Evolutionary conservation across 257 asterid genomes (phyloP), one percentile per base, ranked within the genome.

Genomic region (Solanum ossicruentum): DNA sequence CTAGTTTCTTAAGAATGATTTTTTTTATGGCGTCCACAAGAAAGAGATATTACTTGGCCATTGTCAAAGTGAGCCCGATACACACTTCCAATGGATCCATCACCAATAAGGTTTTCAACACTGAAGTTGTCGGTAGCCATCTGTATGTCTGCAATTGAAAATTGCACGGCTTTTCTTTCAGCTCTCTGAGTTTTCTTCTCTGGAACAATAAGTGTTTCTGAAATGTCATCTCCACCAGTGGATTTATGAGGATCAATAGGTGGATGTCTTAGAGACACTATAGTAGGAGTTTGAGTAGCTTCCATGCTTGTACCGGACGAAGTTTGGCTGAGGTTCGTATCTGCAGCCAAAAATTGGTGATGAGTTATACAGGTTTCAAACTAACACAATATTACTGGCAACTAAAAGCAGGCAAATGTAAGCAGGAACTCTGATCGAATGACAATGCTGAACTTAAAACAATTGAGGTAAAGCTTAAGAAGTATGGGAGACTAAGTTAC

Each of bases 31-130:
- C 17, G 32, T 17, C 36, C 5, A 26, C 45, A 41, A 80, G 75
- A 49, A 52, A 77, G 56, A 65, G 20, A 47, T 55, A 32, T 66
- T 89, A 96, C 99, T 94, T 92, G 90, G 85, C 98, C 98, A 61
- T 93, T 94, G 77, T 91, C 93, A 87, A 91, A 87, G 58, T 91
- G 93, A 71, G 98, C 98, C 15, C 97, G 95, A 89, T 90, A 96
- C 73, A 96, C 98, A 81, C 98, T 93, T 16, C 98, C 98, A n/a
- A 93, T 85, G 61, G 98, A 92, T 86, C 99, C 99, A 86, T 96
- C 99, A 1, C 98, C 99, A 51, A 95, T 88, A 85, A 95, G 97
- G 86, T 93, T 93, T 10, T 93, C 98, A 8, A 81, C 90, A 82
- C 79, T 91, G 90, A 96, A 96, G 91, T 95, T 93, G 85, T 95